Base-by-base conservation (phyloP, 306 rosid genomes). In the Casuarina glauca region DNA sequence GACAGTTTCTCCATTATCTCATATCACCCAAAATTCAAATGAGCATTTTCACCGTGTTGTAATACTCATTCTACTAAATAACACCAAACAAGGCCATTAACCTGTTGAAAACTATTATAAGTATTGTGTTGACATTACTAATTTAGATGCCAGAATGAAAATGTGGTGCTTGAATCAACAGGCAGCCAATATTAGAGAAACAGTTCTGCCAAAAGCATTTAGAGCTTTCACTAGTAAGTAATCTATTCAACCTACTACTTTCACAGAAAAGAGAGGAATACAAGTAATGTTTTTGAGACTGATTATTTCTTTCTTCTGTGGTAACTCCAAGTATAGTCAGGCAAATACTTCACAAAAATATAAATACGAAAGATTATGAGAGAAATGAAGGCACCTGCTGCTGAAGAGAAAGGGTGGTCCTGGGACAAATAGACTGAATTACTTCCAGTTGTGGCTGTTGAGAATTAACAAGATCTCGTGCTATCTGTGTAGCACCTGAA, bases 301-400 rank as follows among this genome's bases (percentile, higher is more conserved):
- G 4, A 58, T 5, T 42, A 2, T 67, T 42, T 67, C 36, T 67
- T 3, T 41, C 16, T 67, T 41, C 17, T 67, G 50, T 42, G 42
- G 42, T 0, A 67, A n/a, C 48, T 38, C 32, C n/a, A 7, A 13
- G 20, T 9, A 15, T n/a, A 61, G 60, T 70, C 79, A 54, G 67
- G 78, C 19, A 69, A 69, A 66, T 58, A 38, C 72, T 61, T 5
- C 3, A 63, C 42, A 67, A 43, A 49, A 13, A 35, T 11, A 73
- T 7, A 64, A 78, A 62, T 81, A 45, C 26, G 26, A 20, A 5
- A 78, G 50, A 10, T 71, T 70, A 49, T 77, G 73, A 82, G 69
- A 78, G 72, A 79, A 72, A 35, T 54, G 83, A 57, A 10, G 76
- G 61, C 81, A 95, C 97, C 97, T 95, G 99, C 89, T 95, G 99